Conservation (phyloP, 148 eudicot species). For the Pharnaceum exiguum region DNA sequence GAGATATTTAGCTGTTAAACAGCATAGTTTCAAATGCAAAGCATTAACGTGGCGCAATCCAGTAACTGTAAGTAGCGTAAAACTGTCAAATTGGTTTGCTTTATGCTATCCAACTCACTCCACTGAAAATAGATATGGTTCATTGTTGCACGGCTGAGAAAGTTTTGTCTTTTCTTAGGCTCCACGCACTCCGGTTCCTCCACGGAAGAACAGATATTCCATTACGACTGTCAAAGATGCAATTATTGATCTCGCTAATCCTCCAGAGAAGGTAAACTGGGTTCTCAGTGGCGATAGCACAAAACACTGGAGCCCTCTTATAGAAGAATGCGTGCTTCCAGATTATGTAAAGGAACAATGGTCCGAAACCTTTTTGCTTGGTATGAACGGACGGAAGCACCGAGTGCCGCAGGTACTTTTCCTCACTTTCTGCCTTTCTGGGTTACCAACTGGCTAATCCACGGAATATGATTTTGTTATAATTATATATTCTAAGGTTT, state of each 20-base stretch:
- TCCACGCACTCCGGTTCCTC: constrained; percentile 15
- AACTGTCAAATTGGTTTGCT: background rate
- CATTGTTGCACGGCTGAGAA: constrained; percentile 3
- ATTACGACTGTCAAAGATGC: constrained; percentile 10
- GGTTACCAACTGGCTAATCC: background rate
- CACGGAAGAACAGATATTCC: constrained; percentile 19
- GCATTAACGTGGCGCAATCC: constrained; percentile 21
- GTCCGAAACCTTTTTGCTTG: constrained; percentile 29
- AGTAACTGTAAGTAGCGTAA: constrained; percentile 27
- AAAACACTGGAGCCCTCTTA: constrained; percentile 32
- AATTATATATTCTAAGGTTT: background rate
- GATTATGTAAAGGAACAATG: constrained; percentile 27
- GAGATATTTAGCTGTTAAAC: constrained; percentile 44
- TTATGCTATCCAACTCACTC: background rate
- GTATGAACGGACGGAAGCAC: constrained; percentile 28
- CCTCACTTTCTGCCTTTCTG: too few relatives aligned
- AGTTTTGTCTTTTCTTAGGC: constrained; percentile 1
- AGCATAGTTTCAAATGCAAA: constrained; percentile 21
- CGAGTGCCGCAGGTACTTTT: constrained; percentile 27
- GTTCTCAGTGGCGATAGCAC: constrained; percentile 22
- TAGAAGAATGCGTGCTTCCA: constrained; percentile 24
- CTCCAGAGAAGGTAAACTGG: constrained; percentile 33
- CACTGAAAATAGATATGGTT: too few relatives aligned
- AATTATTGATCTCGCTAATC: constrained; percentile 15
- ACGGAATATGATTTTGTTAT: background rate